A percentile compares a stretch with the other conserved stretches of the same genome.
Conservation (phyloP, 768 basidiomycete species). For the Sutorius australiensis region DNA sequence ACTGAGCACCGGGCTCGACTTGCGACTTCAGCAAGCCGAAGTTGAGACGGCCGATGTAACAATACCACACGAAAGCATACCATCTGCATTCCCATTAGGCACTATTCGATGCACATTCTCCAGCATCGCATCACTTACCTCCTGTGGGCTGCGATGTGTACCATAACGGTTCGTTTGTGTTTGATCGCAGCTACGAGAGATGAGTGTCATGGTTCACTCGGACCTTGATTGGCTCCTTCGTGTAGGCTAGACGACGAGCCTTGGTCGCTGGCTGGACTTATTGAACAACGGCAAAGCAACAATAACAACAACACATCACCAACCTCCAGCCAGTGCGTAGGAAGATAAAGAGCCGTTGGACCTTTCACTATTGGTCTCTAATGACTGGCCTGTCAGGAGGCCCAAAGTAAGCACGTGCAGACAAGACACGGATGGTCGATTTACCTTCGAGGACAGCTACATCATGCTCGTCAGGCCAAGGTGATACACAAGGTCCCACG, state of each 20-base stretch:
- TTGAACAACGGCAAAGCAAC: constrained; percentile 5
- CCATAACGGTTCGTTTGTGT: not conserved
- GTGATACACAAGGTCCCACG: not conserved
- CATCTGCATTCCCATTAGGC: constrained; percentile 12
- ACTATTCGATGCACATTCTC: not conserved
- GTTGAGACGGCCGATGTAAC: constrained; percentile 20
- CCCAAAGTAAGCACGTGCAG: not conserved
- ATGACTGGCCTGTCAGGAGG: constrained; percentile 1
- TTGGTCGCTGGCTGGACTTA: constrained; percentile 1
- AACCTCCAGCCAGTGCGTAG: constrained; percentile 10
- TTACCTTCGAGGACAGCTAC: constrained; percentile 1
- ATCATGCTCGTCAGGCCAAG: not conserved
- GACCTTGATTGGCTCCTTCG: constrained; percentile 6
- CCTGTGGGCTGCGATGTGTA: constrained; percentile 15
- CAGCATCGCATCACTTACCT: constrained; percentile 9
- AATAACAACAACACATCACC: not conserved
- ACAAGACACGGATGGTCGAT: not conserved
- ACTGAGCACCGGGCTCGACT: not conserved
- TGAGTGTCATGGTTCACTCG: not conserved
- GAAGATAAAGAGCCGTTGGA: constrained; percentile 7
- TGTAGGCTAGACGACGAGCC: not conserved
- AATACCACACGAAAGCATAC: constrained; percentile 25
- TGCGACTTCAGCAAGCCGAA: constrained; percentile 20
- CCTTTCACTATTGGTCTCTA: not conserved
- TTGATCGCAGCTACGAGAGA: not conserved